phyloP scores from a whole-genome alignment of 371 early-diverging fungal genomes.

The Rhizopus delemar region DNA sequence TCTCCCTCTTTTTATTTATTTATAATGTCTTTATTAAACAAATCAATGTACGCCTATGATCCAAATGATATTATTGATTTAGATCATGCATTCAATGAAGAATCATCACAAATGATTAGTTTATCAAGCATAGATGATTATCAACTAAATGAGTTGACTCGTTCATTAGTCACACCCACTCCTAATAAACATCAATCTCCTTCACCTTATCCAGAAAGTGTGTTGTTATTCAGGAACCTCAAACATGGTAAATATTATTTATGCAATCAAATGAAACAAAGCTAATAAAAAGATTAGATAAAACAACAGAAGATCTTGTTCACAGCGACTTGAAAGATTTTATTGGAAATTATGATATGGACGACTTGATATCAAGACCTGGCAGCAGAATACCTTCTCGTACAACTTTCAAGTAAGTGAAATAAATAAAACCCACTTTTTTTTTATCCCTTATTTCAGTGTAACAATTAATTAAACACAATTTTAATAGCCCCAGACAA shows the following conservation, averaged over 20 bases:
- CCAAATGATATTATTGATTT: not conserved
- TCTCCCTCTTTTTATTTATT: not conserved
- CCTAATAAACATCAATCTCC: conserved; percentile 1
- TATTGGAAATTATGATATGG: conserved; percentile 12
- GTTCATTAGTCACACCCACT: conserved; percentile 21
- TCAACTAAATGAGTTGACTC: not conserved
- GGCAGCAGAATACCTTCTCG: conserved; percentile 4
- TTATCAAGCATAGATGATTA: conserved; percentile 1
- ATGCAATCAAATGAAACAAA: not conserved
- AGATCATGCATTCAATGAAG: not conserved
- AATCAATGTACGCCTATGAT: not conserved
- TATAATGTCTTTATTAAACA: not conserved
- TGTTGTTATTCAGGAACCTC: conserved; percentile 20
- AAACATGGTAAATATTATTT: conserved; percentile 4
- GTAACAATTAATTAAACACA: too few species aligned
- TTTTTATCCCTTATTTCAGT: not conserved
- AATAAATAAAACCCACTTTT: not conserved
- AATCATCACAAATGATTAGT: not conserved
- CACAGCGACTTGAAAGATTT: conserved; percentile 18
- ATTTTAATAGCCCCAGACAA: not conserved
- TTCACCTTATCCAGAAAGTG: conserved; percentile 15
- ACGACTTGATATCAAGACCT: conserved; percentile 15
- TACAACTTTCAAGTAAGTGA: not conserved
- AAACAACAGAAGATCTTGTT: conserved; percentile 12
- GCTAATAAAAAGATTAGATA: conserved; percentile 3